These are phyloP conservation scores for Zygoascus meyerae DNA, from an alignment of 1,139 yeast genomes.

Conservation along the genomic window DNA sequence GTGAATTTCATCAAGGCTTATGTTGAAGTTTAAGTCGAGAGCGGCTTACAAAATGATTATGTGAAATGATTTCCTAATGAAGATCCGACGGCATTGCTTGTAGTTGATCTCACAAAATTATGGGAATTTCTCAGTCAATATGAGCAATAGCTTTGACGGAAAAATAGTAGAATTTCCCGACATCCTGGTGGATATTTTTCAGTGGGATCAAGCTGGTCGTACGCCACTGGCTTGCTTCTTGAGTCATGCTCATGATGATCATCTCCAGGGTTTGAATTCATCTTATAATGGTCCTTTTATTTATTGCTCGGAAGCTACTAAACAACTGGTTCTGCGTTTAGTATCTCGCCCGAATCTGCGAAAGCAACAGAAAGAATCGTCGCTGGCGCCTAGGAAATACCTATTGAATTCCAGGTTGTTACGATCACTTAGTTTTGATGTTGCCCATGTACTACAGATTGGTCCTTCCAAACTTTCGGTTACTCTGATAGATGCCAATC, in stretches of 20 bases:
- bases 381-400: constrained; percentile 6
- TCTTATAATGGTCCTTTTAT: constrained; percentile 39
- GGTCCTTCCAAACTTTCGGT: constrained; percentile 22
- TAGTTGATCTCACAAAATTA: neutral
- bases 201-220: constrained; percentile 10
- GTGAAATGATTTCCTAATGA: neutral
- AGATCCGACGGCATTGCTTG: neutral
- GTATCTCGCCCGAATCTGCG: neutral
- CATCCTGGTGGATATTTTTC: constrained; percentile 42
- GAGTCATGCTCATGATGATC: constrained; percentile 57
- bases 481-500: constrained; percentile 42
- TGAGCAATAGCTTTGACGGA: constrained; percentile 28
- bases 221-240: constrained; percentile 37
- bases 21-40: no score
- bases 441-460: constrained; percentile 27
- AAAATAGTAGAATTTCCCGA: constrained; percentile 33
- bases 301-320: constrained; percentile 48
- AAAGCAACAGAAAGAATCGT: constrained; percentile 7
- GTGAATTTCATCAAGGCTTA: no score
- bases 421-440: constrained; percentile 26
- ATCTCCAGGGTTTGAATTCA: constrained; percentile 45
- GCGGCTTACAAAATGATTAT: no score
- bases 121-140: constrained; percentile 1
- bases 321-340: constrained; percentile 22
- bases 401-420: constrained; percentile 15